phyloP scores from a whole-genome alignment of 169 alveolate species.

The Plasmodium reichenowi region DNA sequence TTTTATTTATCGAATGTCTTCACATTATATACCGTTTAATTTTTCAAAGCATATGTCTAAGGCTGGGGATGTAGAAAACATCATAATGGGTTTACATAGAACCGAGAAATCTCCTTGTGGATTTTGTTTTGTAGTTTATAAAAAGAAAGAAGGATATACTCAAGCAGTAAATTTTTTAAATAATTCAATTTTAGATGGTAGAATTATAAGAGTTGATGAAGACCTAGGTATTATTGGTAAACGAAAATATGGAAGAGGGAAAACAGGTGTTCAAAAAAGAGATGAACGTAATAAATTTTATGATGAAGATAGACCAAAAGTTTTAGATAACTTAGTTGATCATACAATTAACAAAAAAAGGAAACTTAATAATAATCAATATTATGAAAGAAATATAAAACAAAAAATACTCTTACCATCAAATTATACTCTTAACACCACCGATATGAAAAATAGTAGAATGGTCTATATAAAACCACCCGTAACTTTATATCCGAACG shows the following conservation, averaged over 20 bases:
- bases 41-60: slow-evolving; percentile 44
- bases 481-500: slow-evolving; percentile 55
- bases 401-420: slow-evolving; percentile 9
- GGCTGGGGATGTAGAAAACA: slow-evolving; percentile 84
- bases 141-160: slow-evolving; percentile 78
- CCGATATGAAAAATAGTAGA: slow-evolving; percentile 3
- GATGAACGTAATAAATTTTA: slow-evolving; percentile 77
- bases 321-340: slow-evolving; percentile 36
- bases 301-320: slow-evolving; percentile 71
- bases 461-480: slow-evolving; percentile 23
- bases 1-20: not conserved
- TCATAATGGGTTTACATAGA: slow-evolving; percentile 84
- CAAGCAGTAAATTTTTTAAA: slow-evolving; percentile 82
- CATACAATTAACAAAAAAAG: slow-evolving; percentile 38
- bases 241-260: slow-evolving; percentile 85
- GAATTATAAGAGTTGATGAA: slow-evolving; percentile 85
- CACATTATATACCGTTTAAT: not conserved
- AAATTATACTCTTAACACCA: slow-evolving; percentile 5
- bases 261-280: slow-evolving; percentile 85
- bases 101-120: slow-evolving; percentile 85
- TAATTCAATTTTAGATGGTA: slow-evolving; percentile 85
- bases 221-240: slow-evolving; percentile 83
- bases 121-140: slow-evolving; percentile 84
- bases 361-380: slow-evolving; percentile 17
- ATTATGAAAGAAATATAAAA: slow-evolving; percentile 59